A percentile compares a stretch with the other conserved stretches of the same genome.
Conservation (phyloP, 495 filamentous ascomycete genomes). For the Talaromyces ruber region DNA sequence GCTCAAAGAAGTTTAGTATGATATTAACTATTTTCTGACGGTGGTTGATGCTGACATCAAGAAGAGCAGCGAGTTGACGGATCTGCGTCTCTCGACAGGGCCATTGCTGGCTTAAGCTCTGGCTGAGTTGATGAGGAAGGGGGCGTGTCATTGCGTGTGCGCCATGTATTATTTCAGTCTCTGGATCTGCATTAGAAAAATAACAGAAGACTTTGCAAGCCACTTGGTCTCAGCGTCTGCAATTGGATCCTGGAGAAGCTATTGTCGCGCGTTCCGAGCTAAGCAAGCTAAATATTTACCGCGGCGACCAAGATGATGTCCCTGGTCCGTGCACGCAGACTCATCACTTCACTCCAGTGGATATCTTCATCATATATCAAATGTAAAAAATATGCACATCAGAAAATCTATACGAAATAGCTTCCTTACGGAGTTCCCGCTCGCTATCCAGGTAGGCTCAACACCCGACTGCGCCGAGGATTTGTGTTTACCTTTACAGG, state of each 20-base stretch:
- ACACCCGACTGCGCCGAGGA: no score
- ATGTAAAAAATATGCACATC: no score
- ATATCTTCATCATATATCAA: no score
- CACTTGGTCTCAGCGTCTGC: background rate
- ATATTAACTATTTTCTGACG: background rate
- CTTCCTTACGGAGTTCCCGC: no score
- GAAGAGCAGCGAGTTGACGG: conserved; percentile 50
- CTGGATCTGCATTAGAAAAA: background rate
- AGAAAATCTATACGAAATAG: no score
- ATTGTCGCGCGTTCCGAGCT: background rate
- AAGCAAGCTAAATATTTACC: background rate
- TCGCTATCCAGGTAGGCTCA: no score
- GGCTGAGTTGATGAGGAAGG: conserved; percentile 8
- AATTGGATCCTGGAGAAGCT: background rate
- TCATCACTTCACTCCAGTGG: no score
- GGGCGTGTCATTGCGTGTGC: conserved; percentile 4
- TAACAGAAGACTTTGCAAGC: no score
- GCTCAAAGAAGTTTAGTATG: background rate
- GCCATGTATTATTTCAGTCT: background rate
- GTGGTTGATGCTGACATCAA: conserved; percentile 40
- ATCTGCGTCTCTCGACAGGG: conserved; percentile 60
- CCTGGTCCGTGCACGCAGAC: background rate
- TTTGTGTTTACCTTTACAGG: no score
- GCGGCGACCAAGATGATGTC: background rate
- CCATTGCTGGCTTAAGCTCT: conserved; percentile 42